Percentiles rank a stretch among this genome's conserved stretches.
These are phyloP conservation scores for Populus hybrid DNA, from an alignment of 441 rosid species.

Conservation along the genomic window DNA sequence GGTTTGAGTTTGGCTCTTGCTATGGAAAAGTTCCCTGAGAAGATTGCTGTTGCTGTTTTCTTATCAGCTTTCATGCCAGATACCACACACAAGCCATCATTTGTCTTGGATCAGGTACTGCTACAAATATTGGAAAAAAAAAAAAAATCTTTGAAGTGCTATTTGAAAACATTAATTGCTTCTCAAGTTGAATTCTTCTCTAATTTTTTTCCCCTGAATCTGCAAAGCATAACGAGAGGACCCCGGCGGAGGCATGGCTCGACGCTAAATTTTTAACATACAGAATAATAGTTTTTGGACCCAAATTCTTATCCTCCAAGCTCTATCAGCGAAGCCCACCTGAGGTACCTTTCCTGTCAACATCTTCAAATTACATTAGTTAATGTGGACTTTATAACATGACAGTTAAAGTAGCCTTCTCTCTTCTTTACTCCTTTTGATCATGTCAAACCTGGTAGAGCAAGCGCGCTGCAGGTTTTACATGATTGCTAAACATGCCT, in stretches of 20 bases:
- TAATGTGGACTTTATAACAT: too few relatives aligned
- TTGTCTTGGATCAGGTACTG: constrained; percentile 28
- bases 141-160: too few relatives aligned
- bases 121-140: too few relatives aligned
- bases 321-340: constrained; percentile 30
- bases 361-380: too few relatives aligned
- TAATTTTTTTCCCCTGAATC: too few relatives aligned
- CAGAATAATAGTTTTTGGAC: constrained; percentile 32
- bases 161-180: too few relatives aligned
- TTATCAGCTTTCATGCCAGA: constrained; percentile 38
- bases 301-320: constrained; percentile 20
- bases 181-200: too few relatives aligned
- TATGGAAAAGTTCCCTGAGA: constrained; percentile 43
- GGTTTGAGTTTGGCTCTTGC: constrained; percentile 46
- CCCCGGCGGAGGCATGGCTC: constrained; percentile 22
- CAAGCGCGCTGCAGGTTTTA: too few relatives aligned
- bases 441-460: too few relatives aligned
- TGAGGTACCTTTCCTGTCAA: constrained; percentile 28
- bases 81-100: constrained; percentile 26
- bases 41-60: constrained; percentile 48
- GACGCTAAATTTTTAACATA: constrained; percentile 32
- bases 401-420: too few relatives aligned
- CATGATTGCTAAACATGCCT: too few relatives aligned
- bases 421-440: too few relatives aligned
- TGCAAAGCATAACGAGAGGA: constrained; percentile 12